Evolutionary conservation across 2,329 filamentous ascomycete genomes (phyloP), one percentile per base, ranked within the genome.

Genomic region (Penicillium sp.): DNA sequence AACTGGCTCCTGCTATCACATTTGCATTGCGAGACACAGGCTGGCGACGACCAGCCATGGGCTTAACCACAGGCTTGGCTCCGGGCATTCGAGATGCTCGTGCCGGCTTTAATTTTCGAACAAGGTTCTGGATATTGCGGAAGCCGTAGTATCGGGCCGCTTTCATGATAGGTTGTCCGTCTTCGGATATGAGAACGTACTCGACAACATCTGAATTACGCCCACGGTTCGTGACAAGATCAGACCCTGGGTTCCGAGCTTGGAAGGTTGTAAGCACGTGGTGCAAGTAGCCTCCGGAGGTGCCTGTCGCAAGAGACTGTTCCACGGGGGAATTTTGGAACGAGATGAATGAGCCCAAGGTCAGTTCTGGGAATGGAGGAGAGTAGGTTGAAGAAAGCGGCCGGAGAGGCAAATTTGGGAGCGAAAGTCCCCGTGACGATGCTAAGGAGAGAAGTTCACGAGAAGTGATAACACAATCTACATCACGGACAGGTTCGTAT

Each of bases 391-490:
- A 58, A 9, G 79, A 67, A 4, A 87, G 67, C 3, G 85, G 78
- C 18, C 79, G 78, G 61, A 81, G 81, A n/a, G 90, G 82, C 56
- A 97, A 76, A 25, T 77, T 75, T 57, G 90, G 87, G 72, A 99
- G 90, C 67, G 88, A 82, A 58, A 97, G 84, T 20, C 85, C 84
- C 60, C 93, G 85, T 45, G 89, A 89, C 51, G 90, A 87, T 20
- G 92, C 90, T 33, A 99, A 83, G 81, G 94, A 94, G 35, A 99
- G 81, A 22, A 99, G 82, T 76, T 99, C 94, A 63, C 94, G 92
- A 64, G 91, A 93, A 14, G 94, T 99, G 72, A 99, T 97, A 43
- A 99, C 94, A 73, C 93, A 97, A 77, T 99, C 94, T 46, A 97
- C 92, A 68, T 99, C 94, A 54, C 94, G 84, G 25, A 94, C 82